Evolutionary conservation across 1,284 basidiomycete species (phyloP), one percentile per base, ranked within the genome.

Genomic region (Cutaneotrichosporon cutaneum): DNA sequence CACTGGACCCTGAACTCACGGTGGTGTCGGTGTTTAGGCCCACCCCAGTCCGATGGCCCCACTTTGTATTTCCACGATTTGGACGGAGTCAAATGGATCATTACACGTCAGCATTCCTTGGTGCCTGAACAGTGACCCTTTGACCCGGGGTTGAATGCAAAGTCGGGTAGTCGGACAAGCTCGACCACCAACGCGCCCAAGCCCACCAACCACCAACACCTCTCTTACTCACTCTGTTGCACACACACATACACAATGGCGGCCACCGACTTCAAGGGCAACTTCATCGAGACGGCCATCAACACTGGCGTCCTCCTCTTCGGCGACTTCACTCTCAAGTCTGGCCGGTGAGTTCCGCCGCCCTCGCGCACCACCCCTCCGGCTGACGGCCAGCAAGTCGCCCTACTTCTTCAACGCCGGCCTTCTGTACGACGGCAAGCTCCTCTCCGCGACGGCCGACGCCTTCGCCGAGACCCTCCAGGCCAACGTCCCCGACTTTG

Each of bases 391-490:
- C 76, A 92, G 91, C 42, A 81, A 85, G 61, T 96, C 94, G 14
- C 95, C 95, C 1, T 98, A 98, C 82, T 98, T 98, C 79, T 94
- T 97, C 85, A 97, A 98, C 76, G 92, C 92, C 0, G 92, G 92
- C 10, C 83, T 91, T 13, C 83, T 99, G 67, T 92, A 89, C 78
- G 88, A 89, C 5, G 92, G 94, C 0, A 85, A 87, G 1, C 87
- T 95, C 45, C 86, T 99, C 39, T 81, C 88, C 44, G 84, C 88
- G 8, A 83, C 96, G 30, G 88, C 93, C 9, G 83, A 85, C n/a
- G 92, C 94, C 16, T 98, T 96, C 72, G 92, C 95, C 4, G 80
- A 87, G 57, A 75, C 82, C 30, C 70, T 82, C 11, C 67, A 77
- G 5, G 66, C 70, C 8, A 78, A 78, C 5, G 77, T 90, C 16